These are phyloP conservation scores for Mollisiaceae sp. DNA, from an alignment of 2,329 filamentous ascomycete genomes.

Conservation along the genomic window DNA sequence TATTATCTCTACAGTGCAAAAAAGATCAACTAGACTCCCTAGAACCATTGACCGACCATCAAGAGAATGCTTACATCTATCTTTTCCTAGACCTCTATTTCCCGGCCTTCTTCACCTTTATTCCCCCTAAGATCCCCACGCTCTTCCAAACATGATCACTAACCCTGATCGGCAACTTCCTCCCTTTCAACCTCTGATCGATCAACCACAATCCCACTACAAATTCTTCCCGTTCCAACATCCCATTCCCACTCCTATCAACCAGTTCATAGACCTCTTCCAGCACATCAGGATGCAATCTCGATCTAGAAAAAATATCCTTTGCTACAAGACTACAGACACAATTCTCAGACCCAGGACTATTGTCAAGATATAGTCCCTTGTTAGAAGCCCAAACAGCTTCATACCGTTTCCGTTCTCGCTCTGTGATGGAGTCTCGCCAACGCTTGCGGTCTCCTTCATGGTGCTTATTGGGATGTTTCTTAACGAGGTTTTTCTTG, in stretches of 20 bases:
- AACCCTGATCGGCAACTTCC: slow-evolving; percentile 76
- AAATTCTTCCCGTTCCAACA: slow-evolving; percentile 72
- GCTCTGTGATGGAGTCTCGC: slow-evolving; percentile 74
- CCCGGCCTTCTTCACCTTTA: slow-evolving; percentile 35
- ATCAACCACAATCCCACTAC: slow-evolving; percentile 84
- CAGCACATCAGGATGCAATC: slow-evolving; percentile 70
- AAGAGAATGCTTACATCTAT: neutral
- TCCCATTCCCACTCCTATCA: slow-evolving; percentile 59
- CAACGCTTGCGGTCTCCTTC: slow-evolving; percentile 78
- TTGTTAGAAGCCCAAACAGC: slow-evolving; percentile 85
- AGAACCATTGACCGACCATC: neutral
- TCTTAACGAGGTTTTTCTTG: slow-evolving; percentile 62
- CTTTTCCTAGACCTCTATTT: neutral
- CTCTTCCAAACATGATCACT: slow-evolving; percentile 79
- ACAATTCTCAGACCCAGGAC: slow-evolving; percentile 47
- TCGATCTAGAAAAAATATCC: slow-evolving; percentile 76
- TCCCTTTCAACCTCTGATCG: slow-evolving; percentile 78
- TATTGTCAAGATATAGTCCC: slow-evolving; percentile 53
- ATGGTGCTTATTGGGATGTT: slow-evolving; percentile 75
- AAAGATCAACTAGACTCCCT: neutral
- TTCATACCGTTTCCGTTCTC: slow-evolving; percentile 81
- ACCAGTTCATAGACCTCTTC: slow-evolving; percentile 81
- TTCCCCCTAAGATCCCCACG: slow-evolving; percentile 52
- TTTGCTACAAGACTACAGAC: slow-evolving; percentile 72
- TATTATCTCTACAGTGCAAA: slow-evolving; percentile 11